These are phyloP conservation scores for Fraxinus baroniana DNA, from an alignment of 305 asterid genomes.

Conservation along the genomic window DNA sequence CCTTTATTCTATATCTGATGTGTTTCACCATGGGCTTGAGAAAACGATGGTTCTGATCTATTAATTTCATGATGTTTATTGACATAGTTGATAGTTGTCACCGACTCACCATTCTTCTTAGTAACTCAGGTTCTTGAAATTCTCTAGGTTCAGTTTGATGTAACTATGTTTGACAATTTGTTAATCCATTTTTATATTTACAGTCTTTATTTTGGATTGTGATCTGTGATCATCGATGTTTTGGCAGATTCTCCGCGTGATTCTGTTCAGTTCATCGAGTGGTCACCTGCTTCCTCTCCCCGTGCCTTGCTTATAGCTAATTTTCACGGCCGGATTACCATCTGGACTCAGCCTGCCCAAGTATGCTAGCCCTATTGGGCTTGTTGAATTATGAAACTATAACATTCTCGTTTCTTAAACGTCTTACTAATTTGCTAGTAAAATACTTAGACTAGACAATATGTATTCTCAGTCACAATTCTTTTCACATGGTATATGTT, in stretches of 20 bases:
- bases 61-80: background rate
- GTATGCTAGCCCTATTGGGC: slow-evolving; percentile 43
- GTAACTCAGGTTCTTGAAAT: background rate
- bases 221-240: slow-evolving; percentile 19
- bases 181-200: background rate
- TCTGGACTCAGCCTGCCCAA: slow-evolving; percentile 97
- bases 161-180: slow-evolving; percentile 2
- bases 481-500: background rate
- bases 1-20: background rate
- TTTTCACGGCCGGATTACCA: slow-evolving; percentile 91
- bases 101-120: background rate
- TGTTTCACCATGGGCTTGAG: background rate
- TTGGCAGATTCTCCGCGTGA: slow-evolving; percentile 95
- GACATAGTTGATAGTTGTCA: background rate
- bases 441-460: slow-evolving; percentile 17
- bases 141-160: slow-evolving; percentile 5
- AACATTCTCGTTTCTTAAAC: slow-evolving; percentile 17
- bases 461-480: slow-evolving; percentile 10
- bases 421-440: background rate
- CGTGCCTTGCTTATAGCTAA: slow-evolving; percentile 92
- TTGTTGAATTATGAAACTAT: slow-evolving; percentile 12
- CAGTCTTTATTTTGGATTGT: slow-evolving; percentile 5
- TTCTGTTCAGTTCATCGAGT: slow-evolving; percentile 94
- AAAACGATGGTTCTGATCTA: background rate
- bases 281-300: slow-evolving; percentile 94